A percentile compares a stretch with the other conserved stretches of the same genome.
These are phyloP conservation scores for Aspergillus novofumigatus DNA, from an alignment of 2,329 filamentous ascomycete species.

Conservation along the genomic window DNA sequence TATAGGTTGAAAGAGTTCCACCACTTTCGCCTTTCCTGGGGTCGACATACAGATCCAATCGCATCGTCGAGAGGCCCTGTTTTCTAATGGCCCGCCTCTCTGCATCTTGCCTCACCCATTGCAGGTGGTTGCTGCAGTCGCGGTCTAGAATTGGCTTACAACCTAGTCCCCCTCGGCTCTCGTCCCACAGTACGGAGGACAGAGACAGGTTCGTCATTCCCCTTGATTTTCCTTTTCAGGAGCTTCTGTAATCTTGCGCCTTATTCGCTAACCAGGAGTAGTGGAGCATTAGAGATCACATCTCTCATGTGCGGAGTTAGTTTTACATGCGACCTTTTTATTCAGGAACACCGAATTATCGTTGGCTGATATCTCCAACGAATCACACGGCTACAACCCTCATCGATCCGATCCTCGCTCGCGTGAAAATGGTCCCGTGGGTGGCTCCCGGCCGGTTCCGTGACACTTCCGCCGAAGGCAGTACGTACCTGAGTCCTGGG, in stretches of 20 bases:
- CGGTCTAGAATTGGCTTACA: conserved; percentile 15
- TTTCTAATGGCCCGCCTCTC: background rate
- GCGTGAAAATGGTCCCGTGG: conserved; percentile 18
- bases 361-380: conserved; percentile 1
- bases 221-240: background rate
- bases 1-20: conserved; percentile 5
- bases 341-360: background rate
- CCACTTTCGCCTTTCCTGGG: conserved; percentile 12
- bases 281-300: background rate
- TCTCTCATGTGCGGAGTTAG: background rate
- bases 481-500: conserved; percentile 1
- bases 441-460: conserved; percentile 17
- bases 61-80: background rate
- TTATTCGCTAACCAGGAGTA: background rate
- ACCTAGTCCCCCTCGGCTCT: background rate
- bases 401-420: conserved; percentile 17
- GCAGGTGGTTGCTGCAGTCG: background rate
- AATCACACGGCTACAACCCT: conserved; percentile 7
- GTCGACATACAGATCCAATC: conserved; percentile 11
- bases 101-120: background rate
- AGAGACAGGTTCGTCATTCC: conserved; percentile 1
- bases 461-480: conserved; percentile 1
- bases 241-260: background rate
- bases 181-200: background rate
- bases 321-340: background rate